These are phyloP conservation scores for Didymella glomerata DNA, from an alignment of 2,329 filamentous ascomycete genomes.

Conservation along the genomic window DNA sequence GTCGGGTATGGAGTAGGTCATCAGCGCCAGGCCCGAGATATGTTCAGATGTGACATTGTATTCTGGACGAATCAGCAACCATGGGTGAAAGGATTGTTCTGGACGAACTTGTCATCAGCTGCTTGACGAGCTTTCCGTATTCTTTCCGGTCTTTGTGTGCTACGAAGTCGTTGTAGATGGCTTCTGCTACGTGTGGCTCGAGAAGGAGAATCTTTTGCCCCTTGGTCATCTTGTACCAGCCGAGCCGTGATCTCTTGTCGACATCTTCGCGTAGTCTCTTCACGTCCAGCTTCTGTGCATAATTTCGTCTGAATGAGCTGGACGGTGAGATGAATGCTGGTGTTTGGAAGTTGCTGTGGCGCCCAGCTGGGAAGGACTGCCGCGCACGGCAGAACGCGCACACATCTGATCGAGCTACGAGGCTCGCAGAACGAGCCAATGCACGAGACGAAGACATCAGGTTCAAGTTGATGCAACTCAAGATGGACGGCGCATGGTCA, in stretches of 20 bases:
- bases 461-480: neutral
- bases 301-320: conserved; percentile 16
- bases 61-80: conserved; percentile 31
- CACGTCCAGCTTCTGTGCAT: conserved; percentile 32
- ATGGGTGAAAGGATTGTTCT: neutral
- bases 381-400: conserved; percentile 35
- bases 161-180: conserved; percentile 39
- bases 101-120: conserved; percentile 12
- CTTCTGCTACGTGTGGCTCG: conserved; percentile 29
- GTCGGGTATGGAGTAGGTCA: conserved; percentile 38
- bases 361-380: conserved; percentile 9
- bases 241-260: conserved; percentile 32
- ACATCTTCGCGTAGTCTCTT: conserved; percentile 31
- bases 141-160: conserved; percentile 30
- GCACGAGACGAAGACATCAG: conserved; percentile 35
- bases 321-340: neutral
- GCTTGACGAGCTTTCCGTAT: conserved; percentile 18
- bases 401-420: conserved; percentile 18
- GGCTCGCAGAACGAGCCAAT: conserved; percentile 19
- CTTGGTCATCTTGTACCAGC: conserved; percentile 32
- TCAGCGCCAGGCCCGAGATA: conserved; percentile 38
- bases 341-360: neutral
- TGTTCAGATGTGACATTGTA: conserved; percentile 35
- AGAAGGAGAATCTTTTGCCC: conserved; percentile 28
- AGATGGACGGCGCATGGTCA: conserved; percentile 1